phyloP scores from a whole-genome alignment of 2,329 filamentous ascomycete genomes.

The Zopfia rhizophila region DNA sequence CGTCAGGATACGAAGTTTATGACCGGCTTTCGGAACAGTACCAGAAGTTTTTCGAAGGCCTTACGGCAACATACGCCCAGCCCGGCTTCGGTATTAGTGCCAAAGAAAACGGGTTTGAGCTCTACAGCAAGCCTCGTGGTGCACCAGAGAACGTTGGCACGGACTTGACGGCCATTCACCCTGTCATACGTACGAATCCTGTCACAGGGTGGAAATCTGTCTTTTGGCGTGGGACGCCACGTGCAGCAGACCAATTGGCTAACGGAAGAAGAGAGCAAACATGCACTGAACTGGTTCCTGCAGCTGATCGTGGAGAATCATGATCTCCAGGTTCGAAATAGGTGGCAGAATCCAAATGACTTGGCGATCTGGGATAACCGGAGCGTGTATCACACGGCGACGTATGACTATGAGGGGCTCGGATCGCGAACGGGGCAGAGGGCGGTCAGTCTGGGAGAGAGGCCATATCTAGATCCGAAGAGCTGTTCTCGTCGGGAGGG shows the following conservation, averaged over 20 bases:
- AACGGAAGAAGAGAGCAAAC: slow-evolving; percentile 54
- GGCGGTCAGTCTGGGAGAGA: slow-evolving; percentile 67
- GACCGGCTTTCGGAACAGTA: slow-evolving; percentile 61
- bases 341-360: slow-evolving; percentile 62
- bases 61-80: slow-evolving; percentile 59
- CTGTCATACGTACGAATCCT: slow-evolving; percentile 64
- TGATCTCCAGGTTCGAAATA: slow-evolving; percentile 61
- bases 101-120: slow-evolving; percentile 51
- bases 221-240: slow-evolving; percentile 58
- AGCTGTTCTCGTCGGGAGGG: slow-evolving; percentile 60
- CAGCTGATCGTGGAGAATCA: slow-evolving; percentile 59
- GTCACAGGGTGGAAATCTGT: slow-evolving; percentile 56
- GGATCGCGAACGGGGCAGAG: slow-evolving; percentile 66
- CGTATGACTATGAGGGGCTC: slow-evolving; percentile 68
- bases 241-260: slow-evolving; percentile 57
- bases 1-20: slow-evolving; percentile 57
- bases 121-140: slow-evolving; percentile 62
- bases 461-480: slow-evolving; percentile 64
- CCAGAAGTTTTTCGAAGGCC: slow-evolving; percentile 59
- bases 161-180: slow-evolving; percentile 63
- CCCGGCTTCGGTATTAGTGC: slow-evolving; percentile 55
- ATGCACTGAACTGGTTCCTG: slow-evolving; percentile 57
- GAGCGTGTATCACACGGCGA: slow-evolving; percentile 67
- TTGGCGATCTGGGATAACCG: slow-evolving; percentile 74
- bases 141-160: slow-evolving; percentile 65